phyloP scores from a whole-genome alignment of 108 stramenopile genomes.

The Nannochloropsis granulata region DNA sequence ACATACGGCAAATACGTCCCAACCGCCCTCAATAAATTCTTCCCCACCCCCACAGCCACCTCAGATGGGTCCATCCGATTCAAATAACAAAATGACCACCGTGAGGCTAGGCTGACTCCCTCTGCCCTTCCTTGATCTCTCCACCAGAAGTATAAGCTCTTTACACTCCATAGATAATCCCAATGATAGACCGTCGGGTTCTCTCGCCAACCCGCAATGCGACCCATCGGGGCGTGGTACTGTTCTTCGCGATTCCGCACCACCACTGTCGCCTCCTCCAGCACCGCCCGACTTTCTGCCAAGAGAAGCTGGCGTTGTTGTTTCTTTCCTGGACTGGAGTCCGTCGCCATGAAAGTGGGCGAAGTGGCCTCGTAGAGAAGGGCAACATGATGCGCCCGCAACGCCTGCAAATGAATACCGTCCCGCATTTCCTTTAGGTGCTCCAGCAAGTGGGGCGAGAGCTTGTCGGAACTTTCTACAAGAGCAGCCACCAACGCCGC shows the following conservation, averaged over 20 bases:
- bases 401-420: neutral
- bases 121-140: slow-evolving; percentile 25
- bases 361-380: neutral
- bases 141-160: slow-evolving; percentile 16
- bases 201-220: slow-evolving; percentile 10
- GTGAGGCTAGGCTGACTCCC: neutral
- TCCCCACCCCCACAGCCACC: slow-evolving; percentile 8
- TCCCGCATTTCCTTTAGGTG: neutral
- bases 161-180: slow-evolving; percentile 17
- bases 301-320: neutral
- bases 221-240: neutral
- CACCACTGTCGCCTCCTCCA: neutral
- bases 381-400: neutral
- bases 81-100: slow-evolving; percentile 1
- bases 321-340: neutral
- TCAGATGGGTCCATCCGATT: slow-evolving; percentile 19
- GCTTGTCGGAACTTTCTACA: neutral
- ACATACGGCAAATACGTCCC: neutral
- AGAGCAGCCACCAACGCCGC: neutral
- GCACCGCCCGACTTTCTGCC: neutral
- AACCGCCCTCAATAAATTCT: neutral
- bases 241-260: neutral
- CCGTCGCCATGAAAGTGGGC: neutral
- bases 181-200: slow-evolving; percentile 17
- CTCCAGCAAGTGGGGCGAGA: neutral